Conservation (phyloP, 768 basidiomycete genomes). For the Crassisporium funariophilum region DNA sequence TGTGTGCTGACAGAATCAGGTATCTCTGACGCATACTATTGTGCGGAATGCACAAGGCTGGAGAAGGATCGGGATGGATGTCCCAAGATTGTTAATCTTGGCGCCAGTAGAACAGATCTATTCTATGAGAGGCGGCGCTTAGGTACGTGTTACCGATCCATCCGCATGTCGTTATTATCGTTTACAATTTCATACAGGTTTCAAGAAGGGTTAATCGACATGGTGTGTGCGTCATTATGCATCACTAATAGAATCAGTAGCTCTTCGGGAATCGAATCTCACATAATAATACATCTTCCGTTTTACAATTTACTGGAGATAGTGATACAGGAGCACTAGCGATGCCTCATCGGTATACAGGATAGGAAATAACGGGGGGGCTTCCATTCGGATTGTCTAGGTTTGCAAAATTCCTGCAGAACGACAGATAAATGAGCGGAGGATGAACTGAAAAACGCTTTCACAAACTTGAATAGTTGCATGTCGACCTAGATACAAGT, state of each 20-base stretch:
- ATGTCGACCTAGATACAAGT: constrained; percentile 76
- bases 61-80: constrained; percentile 99
- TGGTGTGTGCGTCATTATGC: not conserved
- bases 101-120: constrained; percentile 87
- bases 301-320: constrained; percentile 6
- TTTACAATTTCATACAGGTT: constrained; percentile 43
- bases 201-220: constrained; percentile 60
- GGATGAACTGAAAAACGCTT: not conserved
- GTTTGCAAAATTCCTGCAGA: constrained; percentile 51
- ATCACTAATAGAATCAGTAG: too few relatives aligned
- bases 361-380: constrained; percentile 63
- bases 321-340: constrained; percentile 13
- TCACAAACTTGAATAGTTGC: constrained; percentile 63
- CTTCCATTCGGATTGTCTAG: constrained; percentile 55
- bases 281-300: not conserved
- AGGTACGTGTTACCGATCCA: constrained; percentile 46
- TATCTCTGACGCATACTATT: constrained; percentile 99
- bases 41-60: constrained; percentile 93
- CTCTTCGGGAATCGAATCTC: not conserved
- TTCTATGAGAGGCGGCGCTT: constrained; percentile 90
- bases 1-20: constrained; percentile 47
- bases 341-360: constrained; percentile 55
- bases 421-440: constrained; percentile 11
- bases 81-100: constrained; percentile 97
- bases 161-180: not conserved